phyloP scores from a whole-genome alignment of 306 rosid genomes.

The Ziziphus jujuba region DNA sequence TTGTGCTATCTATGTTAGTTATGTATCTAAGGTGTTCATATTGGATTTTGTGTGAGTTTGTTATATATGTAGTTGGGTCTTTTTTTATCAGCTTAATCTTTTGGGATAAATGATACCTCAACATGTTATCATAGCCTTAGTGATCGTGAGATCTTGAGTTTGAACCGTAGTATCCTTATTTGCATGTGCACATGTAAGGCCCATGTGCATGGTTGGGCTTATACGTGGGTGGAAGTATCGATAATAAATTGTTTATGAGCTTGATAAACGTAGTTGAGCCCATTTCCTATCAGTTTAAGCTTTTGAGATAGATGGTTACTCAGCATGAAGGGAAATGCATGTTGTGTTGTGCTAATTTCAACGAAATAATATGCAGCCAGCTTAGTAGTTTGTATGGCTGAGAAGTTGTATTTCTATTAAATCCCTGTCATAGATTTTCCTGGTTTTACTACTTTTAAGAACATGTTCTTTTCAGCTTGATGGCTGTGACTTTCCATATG shows the following conservation, averaged over 20 bases:
- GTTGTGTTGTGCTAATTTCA: background rate
- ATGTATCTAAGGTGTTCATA: background rate
- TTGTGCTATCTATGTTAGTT: slow-evolving; percentile 8
- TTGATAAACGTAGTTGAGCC: no score
- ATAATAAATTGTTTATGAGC: no score
- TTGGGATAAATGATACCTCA: no score
- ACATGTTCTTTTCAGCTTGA: background rate
- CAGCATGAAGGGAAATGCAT: slow-evolving; percentile 13
- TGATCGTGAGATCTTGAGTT: no score
- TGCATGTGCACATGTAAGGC: no score
- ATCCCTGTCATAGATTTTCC: background rate
- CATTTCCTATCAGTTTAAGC: no score
- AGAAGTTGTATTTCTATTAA: background rate
- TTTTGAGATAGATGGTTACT: no score
- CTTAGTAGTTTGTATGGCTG: background rate
- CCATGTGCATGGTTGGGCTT: no score
- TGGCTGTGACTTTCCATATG: slow-evolving; percentile 1
- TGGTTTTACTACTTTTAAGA: background rate
- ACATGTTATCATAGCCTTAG: no score
- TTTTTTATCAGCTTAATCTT: background rate
- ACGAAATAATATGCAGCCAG: background rate
- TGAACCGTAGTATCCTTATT: no score
- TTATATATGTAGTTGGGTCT: background rate
- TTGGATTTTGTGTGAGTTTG: background rate
- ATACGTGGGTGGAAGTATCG: no score